Base-by-base conservation (phyloP, 805 yeast genomes). In the Spathaspora boniae region DNA sequence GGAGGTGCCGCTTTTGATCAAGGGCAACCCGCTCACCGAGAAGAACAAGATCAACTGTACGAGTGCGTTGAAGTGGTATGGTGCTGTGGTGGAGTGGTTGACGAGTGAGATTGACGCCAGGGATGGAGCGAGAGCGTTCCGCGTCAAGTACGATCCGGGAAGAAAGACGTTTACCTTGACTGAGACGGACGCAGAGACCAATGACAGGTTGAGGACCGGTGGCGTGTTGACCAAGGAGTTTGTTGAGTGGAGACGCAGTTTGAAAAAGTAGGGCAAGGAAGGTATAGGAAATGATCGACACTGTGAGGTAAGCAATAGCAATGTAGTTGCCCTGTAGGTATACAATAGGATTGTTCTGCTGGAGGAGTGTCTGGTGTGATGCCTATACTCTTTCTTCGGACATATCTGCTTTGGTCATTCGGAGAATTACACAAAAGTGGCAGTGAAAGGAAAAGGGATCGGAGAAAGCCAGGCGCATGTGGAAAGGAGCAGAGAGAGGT, bases 31-130 rank as follows among this genome's bases (percentile, higher is more conserved):
- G 1, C 46, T 64, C 2, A 53, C 60, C 14, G 51, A 46, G 5
- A 48, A 60, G 24, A 36, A 45, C 21, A 71, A 68, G 34, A 77
- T 86, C 57, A 78, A 78, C 50, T 91, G 95, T 45, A 74, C 80
- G 58, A 86, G 80, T 37, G 80, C 91, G 6, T 66, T 91, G 33
- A 85, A 81, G 48, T 93, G 94, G 78, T 85, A 86, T 57, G 91
- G 91, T 3, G 88, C 93, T 0, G 72, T 82, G 14, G 65, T 86
- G 36, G 86, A 85, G 38, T 88, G 96, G 96, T 54, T 91, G 22
- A 65, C 65, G 27, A 70, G 68, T 16, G 51, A 46, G 31, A 43
- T 68, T 14, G 82, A 86, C 9, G 62, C 67, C 19, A 75, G 74
- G 28, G 61, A 53, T 33, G 78, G 78, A 40, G 56, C 61, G 16